Evolutionary conservation across 257 asterid species (phyloP).

Genomic region (Solanum acaule): DNA sequence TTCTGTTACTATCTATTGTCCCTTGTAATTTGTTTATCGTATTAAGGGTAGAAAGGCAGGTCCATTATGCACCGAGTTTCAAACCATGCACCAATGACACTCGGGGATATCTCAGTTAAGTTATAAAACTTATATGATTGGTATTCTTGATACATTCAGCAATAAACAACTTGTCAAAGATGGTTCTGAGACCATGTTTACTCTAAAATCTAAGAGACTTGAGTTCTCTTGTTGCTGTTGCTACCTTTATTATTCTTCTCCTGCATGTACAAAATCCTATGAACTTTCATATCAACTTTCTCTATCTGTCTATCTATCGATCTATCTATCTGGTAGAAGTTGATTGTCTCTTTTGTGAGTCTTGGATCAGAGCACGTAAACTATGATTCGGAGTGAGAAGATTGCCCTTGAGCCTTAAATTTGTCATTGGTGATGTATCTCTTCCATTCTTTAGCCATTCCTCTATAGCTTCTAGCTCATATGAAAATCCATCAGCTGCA

Average conservation of each 20-base stretch:
- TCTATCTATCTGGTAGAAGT: not conserved
- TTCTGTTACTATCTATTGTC: not conserved
- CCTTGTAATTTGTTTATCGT: not conserved
- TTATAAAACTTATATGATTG: not conserved
- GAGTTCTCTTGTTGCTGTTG: not conserved
- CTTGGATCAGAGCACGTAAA: constrained; percentile 47
- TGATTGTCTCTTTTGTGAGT: constrained; percentile 34
- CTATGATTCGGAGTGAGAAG: constrained; percentile 52
- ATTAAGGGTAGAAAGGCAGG: not conserved
- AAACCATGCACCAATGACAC: not conserved
- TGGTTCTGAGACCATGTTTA: not conserved
- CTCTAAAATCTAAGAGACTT: not conserved
- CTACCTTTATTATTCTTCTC: not conserved
- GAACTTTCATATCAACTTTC: not conserved
- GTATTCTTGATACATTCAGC: not conserved
- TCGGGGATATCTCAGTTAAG: not conserved
- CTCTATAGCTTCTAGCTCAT: constrained; percentile 54
- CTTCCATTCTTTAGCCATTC: constrained; percentile 54
- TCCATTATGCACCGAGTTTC: not conserved
- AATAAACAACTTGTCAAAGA: not conserved
- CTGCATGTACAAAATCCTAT: not conserved
- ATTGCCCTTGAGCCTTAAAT: constrained; percentile 49
- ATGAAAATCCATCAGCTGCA: constrained; percentile 75
- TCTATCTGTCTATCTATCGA: not conserved
- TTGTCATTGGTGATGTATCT: constrained; percentile 61